Conservation (phyloP, 2,329 filamentous ascomycete genomes). For the Trichoderma harzianum region DNA sequence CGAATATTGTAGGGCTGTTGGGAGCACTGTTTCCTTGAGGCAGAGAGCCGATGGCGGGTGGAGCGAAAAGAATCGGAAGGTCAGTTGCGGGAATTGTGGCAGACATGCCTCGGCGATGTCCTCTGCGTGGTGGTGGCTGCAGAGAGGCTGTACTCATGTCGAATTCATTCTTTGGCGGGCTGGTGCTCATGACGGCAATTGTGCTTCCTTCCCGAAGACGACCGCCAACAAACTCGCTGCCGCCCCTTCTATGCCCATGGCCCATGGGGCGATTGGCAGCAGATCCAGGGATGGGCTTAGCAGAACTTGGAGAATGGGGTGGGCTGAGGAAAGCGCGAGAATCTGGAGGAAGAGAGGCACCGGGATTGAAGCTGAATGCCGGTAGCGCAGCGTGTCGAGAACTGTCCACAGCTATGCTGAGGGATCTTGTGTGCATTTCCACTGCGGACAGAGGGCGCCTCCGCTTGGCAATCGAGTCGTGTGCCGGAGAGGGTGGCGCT, state of each 20-base stretch:
- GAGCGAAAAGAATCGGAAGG: constrained; percentile 64
- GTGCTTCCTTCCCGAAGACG: constrained; percentile 57
- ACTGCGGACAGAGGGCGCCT: constrained; percentile 54
- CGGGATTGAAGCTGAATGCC: constrained; percentile 56
- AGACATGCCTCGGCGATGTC: constrained; percentile 69
- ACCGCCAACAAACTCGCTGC: constrained; percentile 83
- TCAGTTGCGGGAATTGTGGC: constrained; percentile 82
- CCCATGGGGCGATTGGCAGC: constrained; percentile 56
- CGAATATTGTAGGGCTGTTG: constrained; percentile 54
- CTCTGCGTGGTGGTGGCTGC: constrained; percentile 49
- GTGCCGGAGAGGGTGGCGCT: constrained; percentile 42
- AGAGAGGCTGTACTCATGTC: constrained; percentile 57
- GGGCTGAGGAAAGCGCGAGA: constrained; percentile 48
- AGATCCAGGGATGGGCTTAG: constrained; percentile 42
- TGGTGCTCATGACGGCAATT: constrained; percentile 63
- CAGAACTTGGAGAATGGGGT: constrained; percentile 52
- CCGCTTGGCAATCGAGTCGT: constrained; percentile 44
- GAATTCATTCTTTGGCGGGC: constrained; percentile 62
- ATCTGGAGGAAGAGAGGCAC: constrained; percentile 35
- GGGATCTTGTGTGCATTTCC: constrained; percentile 39
- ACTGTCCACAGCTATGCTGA: constrained; percentile 31
- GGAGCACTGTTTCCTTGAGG: constrained; percentile 61
- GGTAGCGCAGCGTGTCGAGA: constrained; percentile 44
- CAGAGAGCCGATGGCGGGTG: constrained; percentile 46
- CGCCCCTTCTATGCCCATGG: constrained; percentile 75